These are phyloP conservation scores for Aspergillus japonicus DNA, from an alignment of 2,329 filamentous ascomycete genomes.

Conservation along the genomic window DNA sequence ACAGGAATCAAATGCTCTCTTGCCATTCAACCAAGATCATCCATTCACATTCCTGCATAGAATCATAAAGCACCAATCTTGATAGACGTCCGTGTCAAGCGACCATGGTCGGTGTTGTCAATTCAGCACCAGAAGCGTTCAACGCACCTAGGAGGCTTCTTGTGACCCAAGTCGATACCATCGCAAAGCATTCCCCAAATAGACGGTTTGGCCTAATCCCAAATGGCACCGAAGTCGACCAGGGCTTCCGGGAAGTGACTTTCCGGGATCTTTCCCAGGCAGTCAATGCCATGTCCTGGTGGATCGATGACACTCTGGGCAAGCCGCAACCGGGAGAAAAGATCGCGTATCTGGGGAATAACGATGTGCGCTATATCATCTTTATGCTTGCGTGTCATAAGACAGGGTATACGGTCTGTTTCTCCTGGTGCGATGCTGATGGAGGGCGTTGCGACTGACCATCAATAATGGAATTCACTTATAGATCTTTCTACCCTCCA, in stretches of 20 bases:
- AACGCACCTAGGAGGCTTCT: not conserved
- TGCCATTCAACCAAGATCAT: too few species aligned
- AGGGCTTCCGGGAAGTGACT: conserved; percentile 21
- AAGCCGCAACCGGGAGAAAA: conserved; percentile 6
- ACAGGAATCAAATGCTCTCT: too few species aligned
- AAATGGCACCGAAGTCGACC: not conserved
- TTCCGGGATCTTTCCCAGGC: conserved; percentile 18
- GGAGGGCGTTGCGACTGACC: too few species aligned
- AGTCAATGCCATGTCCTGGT: conserved; percentile 22
- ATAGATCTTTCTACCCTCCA: conserved; percentile 2
- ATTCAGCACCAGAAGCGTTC: not conserved
- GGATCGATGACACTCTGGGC: not conserved
- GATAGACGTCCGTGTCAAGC: too few species aligned
- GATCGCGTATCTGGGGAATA: conserved; percentile 24
- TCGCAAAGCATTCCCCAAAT: not conserved
- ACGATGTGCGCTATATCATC: conserved; percentile 26
- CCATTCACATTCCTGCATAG: conserved; percentile 42
- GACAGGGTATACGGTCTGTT: not conserved
- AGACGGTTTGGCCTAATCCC: not conserved
- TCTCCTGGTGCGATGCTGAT: too few species aligned
- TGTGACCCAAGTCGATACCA: not conserved
- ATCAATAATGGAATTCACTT: too few species aligned
- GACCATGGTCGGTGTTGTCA: too few species aligned
- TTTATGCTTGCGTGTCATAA: conserved; percentile 18
- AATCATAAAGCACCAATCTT: too few species aligned